Evolutionary conservation across 176 grass and related monocot genomes (phyloP), one percentile per base, ranked within the genome.

Genomic region (Carex scoparia): DNA sequence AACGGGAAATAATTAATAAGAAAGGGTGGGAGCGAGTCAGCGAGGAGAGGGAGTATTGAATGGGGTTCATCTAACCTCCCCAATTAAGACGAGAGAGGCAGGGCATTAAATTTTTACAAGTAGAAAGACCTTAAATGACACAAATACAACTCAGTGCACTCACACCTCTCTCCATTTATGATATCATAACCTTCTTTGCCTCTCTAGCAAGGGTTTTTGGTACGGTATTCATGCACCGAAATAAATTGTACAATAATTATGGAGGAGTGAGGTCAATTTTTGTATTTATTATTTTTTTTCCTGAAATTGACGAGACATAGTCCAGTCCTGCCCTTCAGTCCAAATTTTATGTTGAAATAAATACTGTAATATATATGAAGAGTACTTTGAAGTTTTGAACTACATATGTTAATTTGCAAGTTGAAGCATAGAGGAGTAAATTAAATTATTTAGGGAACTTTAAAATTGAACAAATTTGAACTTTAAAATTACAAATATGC

Each of bases 111-210:
- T 84, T 83, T 75, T 94, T 89, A 88, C 87, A 86, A 91, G 95
- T 90, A 89, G 91, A 94, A 86, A 85, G 88, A 89, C 86, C 86
- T 91, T 94, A 94, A 94, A 93, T 97, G 95, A 90, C 83, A 82
- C 88, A 94, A 92, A 93, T 93, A 87, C 69, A 85, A 72, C 40
- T 72, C 37, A 72, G 40, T 48, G 38, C 90, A 71, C 93, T 89
- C 86, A 89, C 91, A 89, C 91, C 84, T 87, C 93, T 60, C 70
- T 69, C 91, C 88, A 94, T 93, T 93, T 57, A 94, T 86, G 83
- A 89, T 40, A 57, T 33, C 85, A 87, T 59, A 57, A 23, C 85
- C 86, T 31, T 83, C 77, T 37, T 18, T 80, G 0, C 33, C 19
- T 79, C 74, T 54, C 18, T 35, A 19, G 61, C 61, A 68, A 37